Percentiles rank a stretch among this genome's conserved stretches.
These are phyloP conservation scores for Globisporangium canariense DNA, from an alignment of 352 stramenopile species.

Conservation along the genomic window DNA sequence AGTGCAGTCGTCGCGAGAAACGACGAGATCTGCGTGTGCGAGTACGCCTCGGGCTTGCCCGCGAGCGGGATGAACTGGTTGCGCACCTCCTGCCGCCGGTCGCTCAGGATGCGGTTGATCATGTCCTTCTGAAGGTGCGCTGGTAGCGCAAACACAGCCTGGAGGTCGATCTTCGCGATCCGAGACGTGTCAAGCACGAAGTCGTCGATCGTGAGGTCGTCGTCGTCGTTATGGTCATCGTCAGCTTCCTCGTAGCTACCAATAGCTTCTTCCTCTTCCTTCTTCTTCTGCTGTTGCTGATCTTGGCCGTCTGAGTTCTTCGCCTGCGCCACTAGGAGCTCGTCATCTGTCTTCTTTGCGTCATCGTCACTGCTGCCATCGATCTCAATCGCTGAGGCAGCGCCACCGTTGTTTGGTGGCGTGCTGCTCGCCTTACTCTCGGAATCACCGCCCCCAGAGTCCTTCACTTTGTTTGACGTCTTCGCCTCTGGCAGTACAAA, in stretches of 20 bases:
- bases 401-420: not conserved
- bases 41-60: conserved; percentile 93
- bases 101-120: conserved; percentile 85
- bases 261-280: not conserved
- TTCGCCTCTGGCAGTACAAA: conserved; percentile 43
- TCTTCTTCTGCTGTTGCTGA: not conserved
- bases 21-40: conserved; percentile 91
- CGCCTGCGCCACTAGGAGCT: not conserved
- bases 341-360: conserved; percentile 4
- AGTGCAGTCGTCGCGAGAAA: conserved; percentile 93
- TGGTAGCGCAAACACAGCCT: conserved; percentile 88
- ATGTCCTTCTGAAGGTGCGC: conserved; percentile 90
- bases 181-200: conserved; percentile 56
- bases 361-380: not conserved
- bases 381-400: conserved; percentile 12
- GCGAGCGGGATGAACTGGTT: conserved; percentile 95
- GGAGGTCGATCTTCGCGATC: conserved; percentile 72
- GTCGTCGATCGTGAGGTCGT: conserved; percentile 55
- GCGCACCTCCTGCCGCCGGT: conserved; percentile 88
- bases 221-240: conserved; percentile 18
- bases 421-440: not conserved
- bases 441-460: conserved; percentile 6
- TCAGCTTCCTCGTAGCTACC: not conserved
- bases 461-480: not conserved
- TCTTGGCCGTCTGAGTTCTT: not conserved